Percentiles rank a stretch among this genome's conserved stretches.
phyloP scores from a whole-genome alignment of 2,329 filamentous ascomycete genomes.

The Colletotrichum sp. region DNA sequence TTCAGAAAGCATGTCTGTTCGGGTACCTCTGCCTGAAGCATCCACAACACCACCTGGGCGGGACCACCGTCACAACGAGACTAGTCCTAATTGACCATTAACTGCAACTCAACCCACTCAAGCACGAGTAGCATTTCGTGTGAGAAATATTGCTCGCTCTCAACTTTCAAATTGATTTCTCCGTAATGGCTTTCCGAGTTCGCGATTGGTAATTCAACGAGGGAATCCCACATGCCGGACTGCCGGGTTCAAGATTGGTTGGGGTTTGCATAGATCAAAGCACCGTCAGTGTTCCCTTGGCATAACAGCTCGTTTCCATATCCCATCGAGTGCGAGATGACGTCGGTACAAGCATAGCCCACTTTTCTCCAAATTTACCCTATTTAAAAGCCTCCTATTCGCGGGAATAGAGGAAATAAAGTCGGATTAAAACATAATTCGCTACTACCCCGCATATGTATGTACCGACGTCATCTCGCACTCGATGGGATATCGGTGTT shows the following conservation, averaged over 20 bases:
- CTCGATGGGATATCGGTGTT: too few species aligned
- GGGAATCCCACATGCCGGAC: not conserved
- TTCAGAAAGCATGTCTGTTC: not conserved
- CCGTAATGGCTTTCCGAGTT: not conserved
- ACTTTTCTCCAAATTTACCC: too few species aligned
- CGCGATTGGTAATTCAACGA: not conserved
- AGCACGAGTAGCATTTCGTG: not conserved
- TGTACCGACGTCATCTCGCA: too few species aligned
- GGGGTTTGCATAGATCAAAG: not conserved
- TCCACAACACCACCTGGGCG: not conserved
- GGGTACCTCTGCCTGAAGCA: not conserved
- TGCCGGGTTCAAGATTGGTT: not conserved
- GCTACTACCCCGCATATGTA: too few species aligned
- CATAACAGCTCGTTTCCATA: not conserved
- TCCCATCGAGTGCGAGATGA: too few species aligned
- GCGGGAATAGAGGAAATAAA: too few species aligned
- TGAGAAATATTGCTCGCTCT: not conserved
- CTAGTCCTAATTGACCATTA: not conserved
- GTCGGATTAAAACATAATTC: too few species aligned
- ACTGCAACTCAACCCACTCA: not conserved
- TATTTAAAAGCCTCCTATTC: too few species aligned
- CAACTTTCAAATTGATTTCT: not conserved
- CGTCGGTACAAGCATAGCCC: too few species aligned
- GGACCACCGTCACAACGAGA: not conserved
- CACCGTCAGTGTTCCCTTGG: not conserved